Evolutionary conservation across 2,329 filamentous ascomycete genomes (phyloP).

Genomic region (Talaromyces albobiverticillius): DNA sequence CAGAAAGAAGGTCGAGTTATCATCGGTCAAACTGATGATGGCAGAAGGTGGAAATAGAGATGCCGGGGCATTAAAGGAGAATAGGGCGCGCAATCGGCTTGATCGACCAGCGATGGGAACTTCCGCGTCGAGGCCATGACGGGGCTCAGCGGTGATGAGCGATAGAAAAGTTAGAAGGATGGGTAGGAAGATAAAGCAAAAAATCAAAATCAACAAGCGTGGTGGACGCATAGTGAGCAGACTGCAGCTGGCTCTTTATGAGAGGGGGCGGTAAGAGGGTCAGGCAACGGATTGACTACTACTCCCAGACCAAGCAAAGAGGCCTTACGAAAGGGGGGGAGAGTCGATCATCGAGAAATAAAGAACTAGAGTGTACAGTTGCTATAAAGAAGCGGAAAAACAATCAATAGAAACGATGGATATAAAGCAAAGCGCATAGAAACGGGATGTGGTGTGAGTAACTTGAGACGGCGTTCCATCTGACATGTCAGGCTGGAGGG

Average conservation of each 20-base stretch:
- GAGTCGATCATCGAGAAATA: constrained; percentile 33
- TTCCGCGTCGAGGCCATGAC: constrained; percentile 33
- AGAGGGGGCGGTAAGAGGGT: background rate
- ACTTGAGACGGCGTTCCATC: no score
- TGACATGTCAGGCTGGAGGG: no score
- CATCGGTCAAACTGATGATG: constrained; percentile 92
- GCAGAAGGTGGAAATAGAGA: constrained; percentile 93
- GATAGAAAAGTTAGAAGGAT: constrained; percentile 49
- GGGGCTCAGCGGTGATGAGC: constrained; percentile 39
- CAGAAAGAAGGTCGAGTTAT: constrained; percentile 96
- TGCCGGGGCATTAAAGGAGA: constrained; percentile 72
- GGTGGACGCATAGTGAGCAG: constrained; percentile 44
- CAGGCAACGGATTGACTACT: constrained; percentile 10
- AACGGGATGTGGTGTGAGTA: background rate
- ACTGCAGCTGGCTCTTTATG: background rate
- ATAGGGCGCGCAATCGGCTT: constrained; percentile 55
- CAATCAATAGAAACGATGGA: constrained; percentile 12
- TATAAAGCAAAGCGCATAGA: background rate
- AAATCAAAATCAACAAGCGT: constrained; percentile 45
- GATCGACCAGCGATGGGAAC: constrained; percentile 35
- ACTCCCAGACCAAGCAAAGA: constrained; percentile 31
- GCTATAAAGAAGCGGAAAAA: constrained; percentile 7
- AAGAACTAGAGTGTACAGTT: constrained; percentile 1
- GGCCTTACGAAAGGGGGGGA: constrained; percentile 27
- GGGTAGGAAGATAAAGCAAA: constrained; percentile 48